Base-by-base conservation (phyloP, 2,329 filamentous ascomycete genomes). In the Ophiostoma montium region DNA sequence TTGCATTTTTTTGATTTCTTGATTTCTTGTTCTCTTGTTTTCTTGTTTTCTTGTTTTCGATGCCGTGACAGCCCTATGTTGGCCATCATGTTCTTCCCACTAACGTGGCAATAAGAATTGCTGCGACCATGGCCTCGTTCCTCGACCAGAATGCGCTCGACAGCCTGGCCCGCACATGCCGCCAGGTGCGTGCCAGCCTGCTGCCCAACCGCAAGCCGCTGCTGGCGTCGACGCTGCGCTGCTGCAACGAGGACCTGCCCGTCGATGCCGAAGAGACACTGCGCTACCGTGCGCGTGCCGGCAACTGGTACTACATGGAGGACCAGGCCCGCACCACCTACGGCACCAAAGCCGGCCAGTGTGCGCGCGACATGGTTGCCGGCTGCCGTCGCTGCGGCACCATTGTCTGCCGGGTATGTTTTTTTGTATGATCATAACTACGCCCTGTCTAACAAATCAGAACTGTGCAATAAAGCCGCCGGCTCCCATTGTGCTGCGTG, bases 391-490 rank as follows among this genome's bases (percentile, higher is more conserved):
- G 81, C 54, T 96, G 90, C 62, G 76, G 75, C 35, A 78, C 68
- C 27, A 73, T 88, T 23, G 79, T 95, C 49, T 96, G 90, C 64
- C 77, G 90, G 66, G 88, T 94, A 74, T 30, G 47, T 38, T 5
- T 5, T 13, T 19, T 13, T 3, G 2, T 12, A 5, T 21, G n/a
- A n/a, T n/a, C n/a, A n/a, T n/a, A n/a, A n/a, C n/a, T 45, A 16
- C 13, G 32, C 36, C 18, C 5, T 9, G 5, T 27, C 23, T 27
- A 27, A 27, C 23, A 27, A 27, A 8, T 47, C 62, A 94, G 87
- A 96, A 96, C 58, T 96, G 90, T 65, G 82, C 82, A 6, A 83
- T 86, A 59, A 95, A 95, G 64, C 80, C 84, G 0, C 87, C 86
- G 1, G 77, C 82, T 3, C 70, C 74, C 2, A 69, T 73, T 31